Evolutionary conservation across 306 rosid genomes (phyloP).

Genomic region (Cucumis melo): DNA sequence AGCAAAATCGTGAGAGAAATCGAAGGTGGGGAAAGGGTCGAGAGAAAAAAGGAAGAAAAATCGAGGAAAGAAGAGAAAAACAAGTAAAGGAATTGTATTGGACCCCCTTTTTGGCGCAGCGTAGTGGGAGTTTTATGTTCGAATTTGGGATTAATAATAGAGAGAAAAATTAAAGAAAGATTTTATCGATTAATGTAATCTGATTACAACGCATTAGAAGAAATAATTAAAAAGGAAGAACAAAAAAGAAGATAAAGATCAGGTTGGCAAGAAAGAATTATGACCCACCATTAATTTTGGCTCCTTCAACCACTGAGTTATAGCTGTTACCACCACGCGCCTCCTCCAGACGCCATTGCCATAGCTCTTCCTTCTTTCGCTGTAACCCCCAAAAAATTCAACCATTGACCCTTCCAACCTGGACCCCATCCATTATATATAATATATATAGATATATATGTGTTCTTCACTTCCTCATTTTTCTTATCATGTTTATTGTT

Average conservation of each 20-base stretch:
- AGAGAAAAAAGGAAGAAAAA: background rate
- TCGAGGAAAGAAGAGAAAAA: background rate
- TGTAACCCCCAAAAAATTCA: background rate
- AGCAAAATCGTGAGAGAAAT: background rate
- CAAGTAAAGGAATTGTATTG: background rate
- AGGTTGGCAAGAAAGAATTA: background rate
- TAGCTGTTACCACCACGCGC: background rate
- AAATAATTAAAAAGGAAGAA: background rate
- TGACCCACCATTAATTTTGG: slow-evolving; percentile 1
- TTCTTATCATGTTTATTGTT: background rate
- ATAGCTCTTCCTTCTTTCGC: background rate
- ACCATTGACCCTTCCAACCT: background rate
- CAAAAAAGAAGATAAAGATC: background rate
- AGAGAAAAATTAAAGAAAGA: background rate
- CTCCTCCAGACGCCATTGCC: background rate
- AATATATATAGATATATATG: background rate
- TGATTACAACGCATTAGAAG: slow-evolving; percentile 1
- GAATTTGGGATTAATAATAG: background rate
- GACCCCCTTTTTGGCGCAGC: background rate
- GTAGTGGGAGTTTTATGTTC: background rate
- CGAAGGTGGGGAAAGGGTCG: background rate
- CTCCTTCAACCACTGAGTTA: background rate
- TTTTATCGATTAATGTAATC: background rate
- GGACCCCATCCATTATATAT: background rate
- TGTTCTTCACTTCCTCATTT: background rate